Percentiles rank a stretch among this genome's conserved stretches.
phyloP scores from a whole-genome alignment of 352 stramenopile genomes.

The Hyphochytrium catenoides region DNA sequence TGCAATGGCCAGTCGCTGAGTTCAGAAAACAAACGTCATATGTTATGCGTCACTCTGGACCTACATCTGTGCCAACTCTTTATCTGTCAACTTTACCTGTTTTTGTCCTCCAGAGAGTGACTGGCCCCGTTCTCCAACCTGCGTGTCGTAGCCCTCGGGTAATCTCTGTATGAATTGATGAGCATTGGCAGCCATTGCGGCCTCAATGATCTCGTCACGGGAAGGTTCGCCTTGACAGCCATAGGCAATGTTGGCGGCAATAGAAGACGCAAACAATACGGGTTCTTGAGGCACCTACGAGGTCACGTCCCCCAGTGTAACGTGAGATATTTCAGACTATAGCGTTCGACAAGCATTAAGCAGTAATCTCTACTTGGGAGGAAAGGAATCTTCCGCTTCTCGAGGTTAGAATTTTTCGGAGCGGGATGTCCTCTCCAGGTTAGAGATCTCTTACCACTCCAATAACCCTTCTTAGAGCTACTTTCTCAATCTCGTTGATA shows the following conservation, averaged over 20 bases:
- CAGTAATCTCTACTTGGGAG: background rate
- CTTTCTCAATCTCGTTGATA: slow-evolving; percentile 22
- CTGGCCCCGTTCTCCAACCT: slow-evolving; percentile 38
- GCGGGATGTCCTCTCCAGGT: slow-evolving; percentile 10
- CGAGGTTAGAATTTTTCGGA: background rate
- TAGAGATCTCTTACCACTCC: slow-evolving; percentile 15
- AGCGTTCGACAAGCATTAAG: slow-evolving; percentile 50
- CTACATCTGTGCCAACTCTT: too few relatives aligned
- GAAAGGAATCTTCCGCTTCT: background rate
- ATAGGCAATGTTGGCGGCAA: slow-evolving; percentile 47
- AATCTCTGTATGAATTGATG: slow-evolving; percentile 50
- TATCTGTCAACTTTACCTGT: too few relatives aligned
- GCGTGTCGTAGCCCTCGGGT: slow-evolving; percentile 39
- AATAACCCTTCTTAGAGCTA: slow-evolving; percentile 28
- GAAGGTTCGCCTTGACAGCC: slow-evolving; percentile 22
- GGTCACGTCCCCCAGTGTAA: slow-evolving; percentile 8
- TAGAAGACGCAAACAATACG: slow-evolving; percentile 37
- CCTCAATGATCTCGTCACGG: slow-evolving; percentile 25
- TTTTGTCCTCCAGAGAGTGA: slow-evolving; percentile 45
- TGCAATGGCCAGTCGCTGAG: slow-evolving; percentile 57
- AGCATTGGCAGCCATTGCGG: slow-evolving; percentile 35
- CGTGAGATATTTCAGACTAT: slow-evolving; percentile 16
- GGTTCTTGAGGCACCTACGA: slow-evolving; percentile 26
- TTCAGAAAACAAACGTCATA: too few relatives aligned
- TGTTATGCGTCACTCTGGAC: too few relatives aligned